Percentiles rank a stretch among this genome's conserved stretches.
Evolutionary conservation across 805 yeast species (phyloP).

Genomic region (Wickerhamiella sergipiensis): DNA sequence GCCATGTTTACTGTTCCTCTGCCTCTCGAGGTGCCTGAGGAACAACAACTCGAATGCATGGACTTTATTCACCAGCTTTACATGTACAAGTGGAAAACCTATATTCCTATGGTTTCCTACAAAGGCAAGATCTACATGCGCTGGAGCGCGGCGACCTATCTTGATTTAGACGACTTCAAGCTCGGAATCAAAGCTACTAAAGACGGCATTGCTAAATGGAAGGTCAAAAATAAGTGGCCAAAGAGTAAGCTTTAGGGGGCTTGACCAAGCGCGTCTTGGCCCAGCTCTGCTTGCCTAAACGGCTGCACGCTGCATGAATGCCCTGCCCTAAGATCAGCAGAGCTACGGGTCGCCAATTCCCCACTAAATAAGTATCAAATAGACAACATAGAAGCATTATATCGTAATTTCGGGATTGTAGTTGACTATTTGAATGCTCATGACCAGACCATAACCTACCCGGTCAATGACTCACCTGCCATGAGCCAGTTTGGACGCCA

Average conservation of each 20-base stretch:
- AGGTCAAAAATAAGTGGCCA: slow-evolving; percentile 13
- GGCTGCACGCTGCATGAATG: too few relatives aligned
- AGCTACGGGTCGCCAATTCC: too few relatives aligned
- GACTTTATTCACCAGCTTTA: slow-evolving; percentile 13
- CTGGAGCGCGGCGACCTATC: slow-evolving; percentile 48
- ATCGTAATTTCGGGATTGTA: too few relatives aligned
- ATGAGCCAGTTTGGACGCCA: slow-evolving; percentile 40
- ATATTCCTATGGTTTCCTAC: slow-evolving; percentile 34
- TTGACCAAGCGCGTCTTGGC: too few relatives aligned
- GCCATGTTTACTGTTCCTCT: slow-evolving; percentile 34
- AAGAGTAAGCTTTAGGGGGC: too few relatives aligned
- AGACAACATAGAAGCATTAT: too few relatives aligned
- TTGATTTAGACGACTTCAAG: slow-evolving; percentile 41
- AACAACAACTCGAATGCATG: slow-evolving; percentile 14
- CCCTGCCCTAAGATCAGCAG: too few relatives aligned
- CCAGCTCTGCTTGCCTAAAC: too few relatives aligned
- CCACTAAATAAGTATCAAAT: too few relatives aligned
- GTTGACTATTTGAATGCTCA: too few relatives aligned
- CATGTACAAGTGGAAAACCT: slow-evolving; percentile 28
- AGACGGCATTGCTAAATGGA: slow-evolving; percentile 19
- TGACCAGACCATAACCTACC: neutral
- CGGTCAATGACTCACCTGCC: slow-evolving; percentile 29
- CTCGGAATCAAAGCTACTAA: slow-evolving; percentile 32
- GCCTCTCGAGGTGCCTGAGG: slow-evolving; percentile 22
- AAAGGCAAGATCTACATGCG: slow-evolving; percentile 33